Percentiles rank a stretch among this genome's conserved stretches.
Conservation (phyloP, 2,329 filamentous ascomycete species). For the Cladophialophora carrionii region DNA sequence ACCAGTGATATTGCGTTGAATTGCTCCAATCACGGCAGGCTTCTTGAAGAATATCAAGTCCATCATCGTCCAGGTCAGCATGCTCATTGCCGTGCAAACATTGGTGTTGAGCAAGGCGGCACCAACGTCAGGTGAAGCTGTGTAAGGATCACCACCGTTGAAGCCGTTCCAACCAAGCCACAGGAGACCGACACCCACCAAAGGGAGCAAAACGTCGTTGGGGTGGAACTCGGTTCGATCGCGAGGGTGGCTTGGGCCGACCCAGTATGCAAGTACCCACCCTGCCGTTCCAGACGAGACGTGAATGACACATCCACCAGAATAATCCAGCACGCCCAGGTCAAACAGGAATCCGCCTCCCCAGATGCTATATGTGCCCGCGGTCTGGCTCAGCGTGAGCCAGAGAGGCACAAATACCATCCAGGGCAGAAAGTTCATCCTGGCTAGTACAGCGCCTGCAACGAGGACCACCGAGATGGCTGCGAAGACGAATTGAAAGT, state of each 20-base stretch:
- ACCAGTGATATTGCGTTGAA: slow-evolving; percentile 58
- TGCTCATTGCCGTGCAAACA: slow-evolving; percentile 53
- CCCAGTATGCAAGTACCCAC: slow-evolving; percentile 54
- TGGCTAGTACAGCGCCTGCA: slow-evolving; percentile 53
- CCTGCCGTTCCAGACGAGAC: slow-evolving; percentile 57
- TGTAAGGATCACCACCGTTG: slow-evolving; percentile 59
- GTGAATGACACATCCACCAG: slow-evolving; percentile 59
- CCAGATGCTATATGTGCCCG: slow-evolving; percentile 51
- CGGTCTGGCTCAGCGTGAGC: slow-evolving; percentile 53
- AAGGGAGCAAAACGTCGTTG: slow-evolving; percentile 52
- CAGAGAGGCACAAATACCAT: slow-evolving; percentile 58
- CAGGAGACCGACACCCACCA: slow-evolving; percentile 55
- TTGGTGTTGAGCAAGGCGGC: slow-evolving; percentile 59
- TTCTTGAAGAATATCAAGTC: slow-evolving; percentile 55
- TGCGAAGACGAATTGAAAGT: slow-evolving; percentile 60
- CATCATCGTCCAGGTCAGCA: slow-evolving; percentile 53
- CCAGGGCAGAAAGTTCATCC: slow-evolving; percentile 58
- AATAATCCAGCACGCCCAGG: slow-evolving; percentile 56
- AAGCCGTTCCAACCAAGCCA: slow-evolving; percentile 61
- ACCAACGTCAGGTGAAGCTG: slow-evolving; percentile 55
- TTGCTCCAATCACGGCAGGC: slow-evolving; percentile 55
- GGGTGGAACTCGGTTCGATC: slow-evolving; percentile 54
- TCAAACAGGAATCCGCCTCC: slow-evolving; percentile 53
- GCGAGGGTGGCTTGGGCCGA: slow-evolving; percentile 51
- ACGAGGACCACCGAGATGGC: slow-evolving; percentile 56